phyloP scores from a whole-genome alignment of 148 eudicot species.

The Mesembryanthemum crystallinum region DNA sequence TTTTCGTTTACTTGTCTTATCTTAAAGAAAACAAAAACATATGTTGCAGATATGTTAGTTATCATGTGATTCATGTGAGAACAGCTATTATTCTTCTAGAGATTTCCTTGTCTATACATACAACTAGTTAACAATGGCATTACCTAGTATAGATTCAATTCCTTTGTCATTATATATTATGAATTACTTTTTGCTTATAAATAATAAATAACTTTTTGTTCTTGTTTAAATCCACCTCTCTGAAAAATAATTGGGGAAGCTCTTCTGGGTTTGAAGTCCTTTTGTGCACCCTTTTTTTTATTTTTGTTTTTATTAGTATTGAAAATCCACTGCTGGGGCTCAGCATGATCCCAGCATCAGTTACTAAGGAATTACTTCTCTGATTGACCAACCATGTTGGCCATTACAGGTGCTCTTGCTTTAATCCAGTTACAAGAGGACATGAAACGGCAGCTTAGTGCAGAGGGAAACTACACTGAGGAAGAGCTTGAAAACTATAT shows the following conservation, averaged over 20 bases:
- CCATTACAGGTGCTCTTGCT: slow-evolving; percentile 78
- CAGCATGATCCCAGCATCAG: not conserved
- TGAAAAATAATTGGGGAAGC: not conserved
- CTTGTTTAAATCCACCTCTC: not conserved
- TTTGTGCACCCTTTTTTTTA: not conserved
- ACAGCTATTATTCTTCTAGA: not conserved
- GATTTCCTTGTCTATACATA: not conserved
- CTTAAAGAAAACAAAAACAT: no score
- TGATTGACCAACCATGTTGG: slow-evolving; percentile 20
- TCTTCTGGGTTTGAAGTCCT: not conserved
- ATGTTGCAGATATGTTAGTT: not conserved
- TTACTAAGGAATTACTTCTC: not conserved
- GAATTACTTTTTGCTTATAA: not conserved
- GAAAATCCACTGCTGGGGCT: not conserved
- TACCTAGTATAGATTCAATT: not conserved
- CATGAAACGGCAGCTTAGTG: slow-evolving; percentile 84
- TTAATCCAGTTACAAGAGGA: slow-evolving; percentile 97
- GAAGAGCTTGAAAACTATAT: slow-evolving; percentile 89
- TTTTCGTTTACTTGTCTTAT: no score
- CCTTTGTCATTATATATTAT: no score
- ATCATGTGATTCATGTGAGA: not conserved
- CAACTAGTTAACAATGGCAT: not conserved
- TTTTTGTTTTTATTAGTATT: no score
- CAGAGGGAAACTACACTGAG: slow-evolving; percentile 81
- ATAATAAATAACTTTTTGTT: not conserved